Base-by-base conservation (phyloP, 2,329 filamentous ascomycete genomes). In the Botrytis pseudocinerea region DNA sequence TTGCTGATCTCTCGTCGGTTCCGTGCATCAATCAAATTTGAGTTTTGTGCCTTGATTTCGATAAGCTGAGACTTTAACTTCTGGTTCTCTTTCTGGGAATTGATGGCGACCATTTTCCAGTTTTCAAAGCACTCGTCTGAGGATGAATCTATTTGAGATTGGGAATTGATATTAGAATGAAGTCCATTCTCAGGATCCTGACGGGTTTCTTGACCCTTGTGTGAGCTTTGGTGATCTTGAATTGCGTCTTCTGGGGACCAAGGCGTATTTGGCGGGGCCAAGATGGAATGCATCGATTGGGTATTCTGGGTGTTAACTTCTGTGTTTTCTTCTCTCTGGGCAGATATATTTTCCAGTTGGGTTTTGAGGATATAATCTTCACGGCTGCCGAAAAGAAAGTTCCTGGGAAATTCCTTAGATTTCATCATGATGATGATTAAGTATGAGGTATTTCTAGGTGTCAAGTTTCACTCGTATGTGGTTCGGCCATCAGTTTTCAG, bases 1-100 rank as follows among this genome's bases (percentile, higher is more conserved):
- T 22, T 40, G 22, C n/a, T 57, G 18, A 38, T 62, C 28, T 71
- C 59, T n/a, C 32, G n/a, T 54, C 32, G 59, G 40, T 10, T 46
- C 10, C 59, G 60, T 71, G 69, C 59, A 64, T 71, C 69, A 16
- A 71, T 46, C 14, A 71, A n/a, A 16, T 54, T 32, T 25, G 42
- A 35, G 44, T 71, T 71, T 16, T 66, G 70, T 8, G 20, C 48
- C 35, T 71, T 35, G 4, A 66, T 20, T 66, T 71, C 25, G 18
- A 35, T 25, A 12, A 65, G 44, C n/a, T 16, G 35, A 65, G 35
- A 32, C 22, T 66, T 65, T 6, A 71, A 25, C 1, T 32, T 32
- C 38, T 59, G 35, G 3, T n/a, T 59, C 38, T 71, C 38, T 38
- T 54, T 51, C 46, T 66, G 32, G 14, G 44, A 38, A 14, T 54